These are phyloP conservation scores for Acanthochlamys bracteata DNA, from an alignment of 106 monocot genomes.

Conservation along the genomic window DNA sequence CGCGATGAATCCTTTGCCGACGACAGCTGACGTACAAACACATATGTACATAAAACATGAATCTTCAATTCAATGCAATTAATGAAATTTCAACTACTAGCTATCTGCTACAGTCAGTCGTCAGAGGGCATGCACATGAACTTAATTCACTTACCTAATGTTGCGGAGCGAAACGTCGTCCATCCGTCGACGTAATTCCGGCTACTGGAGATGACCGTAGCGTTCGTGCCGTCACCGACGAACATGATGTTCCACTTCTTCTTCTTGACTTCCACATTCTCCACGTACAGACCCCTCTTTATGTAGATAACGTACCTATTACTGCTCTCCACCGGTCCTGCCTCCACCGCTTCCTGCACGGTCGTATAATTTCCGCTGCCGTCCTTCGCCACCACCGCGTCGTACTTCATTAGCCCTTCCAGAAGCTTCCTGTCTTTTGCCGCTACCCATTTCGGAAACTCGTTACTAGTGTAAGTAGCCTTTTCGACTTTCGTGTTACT, in stretches of 20 bases:
- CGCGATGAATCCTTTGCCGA: constrained; percentile 64
- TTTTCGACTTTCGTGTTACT: not conserved
- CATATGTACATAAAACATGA: too few relatives aligned
- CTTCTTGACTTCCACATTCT: constrained; percentile 78
- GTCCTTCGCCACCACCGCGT: constrained; percentile 75
- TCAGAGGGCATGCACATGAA: not conserved
- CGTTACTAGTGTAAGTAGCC: not conserved
- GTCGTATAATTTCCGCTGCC: constrained; percentile 71
- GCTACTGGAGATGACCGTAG: constrained; percentile 56
- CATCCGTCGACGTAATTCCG: constrained; percentile 61
- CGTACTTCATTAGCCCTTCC: constrained; percentile 17
- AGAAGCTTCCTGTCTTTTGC: constrained; percentile 35
- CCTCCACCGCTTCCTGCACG: constrained; percentile 51
- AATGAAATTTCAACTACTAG: too few relatives aligned
- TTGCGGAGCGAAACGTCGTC: constrained; percentile 70
- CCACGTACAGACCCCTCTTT: constrained; percentile 65
- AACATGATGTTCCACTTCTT: constrained; percentile 84
- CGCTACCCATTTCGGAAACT: constrained; percentile 51
- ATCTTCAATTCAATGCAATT: too few relatives aligned
- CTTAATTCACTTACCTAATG: constrained; percentile 33
- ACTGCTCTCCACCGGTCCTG: constrained; percentile 39
- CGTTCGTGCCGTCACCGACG: constrained; percentile 60
- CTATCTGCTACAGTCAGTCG: too few relatives aligned
- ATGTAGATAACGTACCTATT: constrained; percentile 61
- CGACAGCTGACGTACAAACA: constrained; percentile 26